A percentile compares a stretch with the other conserved stretches of the same genome.
Evolutionary conservation across 352 stramenopile genomes (phyloP).

Genomic region (Phytophthora aleatoria): DNA sequence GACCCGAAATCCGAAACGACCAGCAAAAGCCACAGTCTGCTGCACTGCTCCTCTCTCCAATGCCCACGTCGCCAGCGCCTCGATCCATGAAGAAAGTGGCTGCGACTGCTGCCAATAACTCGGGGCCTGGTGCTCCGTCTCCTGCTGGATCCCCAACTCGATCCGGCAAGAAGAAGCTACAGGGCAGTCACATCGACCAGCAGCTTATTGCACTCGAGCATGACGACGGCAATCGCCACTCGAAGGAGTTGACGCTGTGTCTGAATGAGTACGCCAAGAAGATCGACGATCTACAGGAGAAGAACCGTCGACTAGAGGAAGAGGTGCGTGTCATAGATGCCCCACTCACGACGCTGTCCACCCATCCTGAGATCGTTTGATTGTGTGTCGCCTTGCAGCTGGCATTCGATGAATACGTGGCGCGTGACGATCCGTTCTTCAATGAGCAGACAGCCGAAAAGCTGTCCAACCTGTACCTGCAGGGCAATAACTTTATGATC

Average conservation of each 20-base stretch:
- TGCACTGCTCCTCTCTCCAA: slow-evolving; percentile 1
- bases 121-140: slow-evolving; percentile 3
- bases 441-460: slow-evolving; percentile 77
- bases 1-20: slow-evolving; percentile 19
- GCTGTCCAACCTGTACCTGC: slow-evolving; percentile 73
- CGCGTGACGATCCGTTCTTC: slow-evolving; percentile 76
- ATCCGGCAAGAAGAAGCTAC: slow-evolving; percentile 25
- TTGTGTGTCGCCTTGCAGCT: slow-evolving; percentile 42
- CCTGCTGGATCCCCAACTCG: slow-evolving; percentile 16
- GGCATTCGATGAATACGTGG: slow-evolving; percentile 73
- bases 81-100: slow-evolving; percentile 25
- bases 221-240: slow-evolving; percentile 77
- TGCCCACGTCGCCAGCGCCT: slow-evolving; percentile 29
- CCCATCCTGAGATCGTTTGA: slow-evolving; percentile 10
- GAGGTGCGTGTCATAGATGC: slow-evolving; percentile 45
- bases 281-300: slow-evolving; percentile 75
- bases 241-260: slow-evolving; percentile 62
- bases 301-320: slow-evolving; percentile 78
- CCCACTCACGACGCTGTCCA: slow-evolving; percentile 7
- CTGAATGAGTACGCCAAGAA: slow-evolving; percentile 79
- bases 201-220: slow-evolving; percentile 71
- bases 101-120: not conserved
- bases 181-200: slow-evolving; percentile 66
- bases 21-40: not conserved
- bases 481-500: slow-evolving; percentile 87